These are phyloP conservation scores for Phalaenopsis hybrid DNA, from an alignment of 116 monocot genomes.

Conservation along the genomic window DNA sequence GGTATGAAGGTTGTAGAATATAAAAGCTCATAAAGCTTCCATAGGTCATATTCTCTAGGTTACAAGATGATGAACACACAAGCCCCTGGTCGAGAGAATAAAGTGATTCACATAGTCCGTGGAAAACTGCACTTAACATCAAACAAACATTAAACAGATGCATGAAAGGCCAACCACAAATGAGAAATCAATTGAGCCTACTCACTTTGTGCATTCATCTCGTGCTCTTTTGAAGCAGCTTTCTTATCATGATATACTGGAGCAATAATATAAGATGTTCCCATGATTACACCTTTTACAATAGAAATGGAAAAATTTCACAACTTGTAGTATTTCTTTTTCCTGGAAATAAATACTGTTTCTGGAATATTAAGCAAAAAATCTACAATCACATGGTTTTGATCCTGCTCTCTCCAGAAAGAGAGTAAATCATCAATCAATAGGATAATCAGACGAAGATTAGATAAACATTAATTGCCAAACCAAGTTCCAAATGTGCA, in stretches of 20 bases:
- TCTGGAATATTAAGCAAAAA: too few relatives aligned
- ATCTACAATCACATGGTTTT: too few relatives aligned
- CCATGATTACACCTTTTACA: constrained; percentile 53
- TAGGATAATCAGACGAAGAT: too few relatives aligned
- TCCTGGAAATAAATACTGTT: background rate
- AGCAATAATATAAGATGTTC: constrained; percentile 47
- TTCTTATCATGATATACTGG: constrained; percentile 46
- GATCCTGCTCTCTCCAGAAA: too few relatives aligned
- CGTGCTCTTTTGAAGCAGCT: constrained; percentile 37
- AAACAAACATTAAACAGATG: constrained; percentile 12
- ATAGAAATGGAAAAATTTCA: background rate
- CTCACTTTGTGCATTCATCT: constrained; percentile 60
- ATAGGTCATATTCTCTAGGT: constrained; percentile 59
- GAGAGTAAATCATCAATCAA: too few relatives aligned
- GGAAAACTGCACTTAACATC: constrained; percentile 53
- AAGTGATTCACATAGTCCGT: constrained; percentile 58
- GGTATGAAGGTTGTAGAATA: constrained; percentile 68
- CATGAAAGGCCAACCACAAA: background rate
- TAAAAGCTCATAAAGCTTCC: constrained; percentile 60
- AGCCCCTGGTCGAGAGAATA: constrained; percentile 66
- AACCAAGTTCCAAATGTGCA: background rate
- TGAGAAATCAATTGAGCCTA: background rate
- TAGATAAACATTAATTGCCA: too few relatives aligned
- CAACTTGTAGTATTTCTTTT: background rate
- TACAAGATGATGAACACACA: constrained; percentile 69